Evolutionary conservation across 2,329 filamentous ascomycete genomes (phyloP), one percentile per base, ranked within the genome.

Genomic region (Trichoderma sp.): DNA sequence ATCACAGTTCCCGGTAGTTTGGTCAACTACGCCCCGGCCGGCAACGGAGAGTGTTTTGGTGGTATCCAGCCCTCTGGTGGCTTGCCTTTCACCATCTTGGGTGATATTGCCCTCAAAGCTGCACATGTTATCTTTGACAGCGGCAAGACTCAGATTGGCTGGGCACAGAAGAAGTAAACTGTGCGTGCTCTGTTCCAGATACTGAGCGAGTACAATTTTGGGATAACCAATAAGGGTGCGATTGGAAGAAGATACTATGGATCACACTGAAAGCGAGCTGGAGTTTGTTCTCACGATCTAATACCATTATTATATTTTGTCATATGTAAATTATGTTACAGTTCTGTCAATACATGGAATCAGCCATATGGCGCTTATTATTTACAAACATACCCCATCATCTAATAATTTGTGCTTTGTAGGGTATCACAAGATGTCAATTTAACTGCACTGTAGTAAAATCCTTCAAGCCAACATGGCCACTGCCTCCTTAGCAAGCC

Each of bases 21-120:
- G 65, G 86, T 91, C 78, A 87, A 86, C 77, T 92, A 90, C 77
- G 86, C 87, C 1, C 79, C 84, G 35, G 83, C 89, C 18, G 83
- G 86, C 53, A 59, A 59, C 7, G 31, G 24, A 2, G 89, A 86
- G 75, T 94, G 92, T 85, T 93, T 92, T 77, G 92, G 91, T 76
- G 92, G 91, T 79, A 84, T 94, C 18, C 92, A 94, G 84, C 86
- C 88, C 56, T 91, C 89, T 73, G 85, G 86, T 27, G 74, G 74
- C 7, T 74, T 77, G 69, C 74, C 74, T 6, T 85, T 87, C 24
- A 89, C 91, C 82, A 92, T 94, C 80, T 90, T 88, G 80, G 89
- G 89, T 12, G 89, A 91, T 78, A 86, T 90, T 77, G 88, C 90
- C 79, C 89, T 91, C 83, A 90, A 90, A 83, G 87, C 88, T 45